phyloP scores from a whole-genome alignment of 148 eudicot species.

The Polygonum aviculare region DNA sequence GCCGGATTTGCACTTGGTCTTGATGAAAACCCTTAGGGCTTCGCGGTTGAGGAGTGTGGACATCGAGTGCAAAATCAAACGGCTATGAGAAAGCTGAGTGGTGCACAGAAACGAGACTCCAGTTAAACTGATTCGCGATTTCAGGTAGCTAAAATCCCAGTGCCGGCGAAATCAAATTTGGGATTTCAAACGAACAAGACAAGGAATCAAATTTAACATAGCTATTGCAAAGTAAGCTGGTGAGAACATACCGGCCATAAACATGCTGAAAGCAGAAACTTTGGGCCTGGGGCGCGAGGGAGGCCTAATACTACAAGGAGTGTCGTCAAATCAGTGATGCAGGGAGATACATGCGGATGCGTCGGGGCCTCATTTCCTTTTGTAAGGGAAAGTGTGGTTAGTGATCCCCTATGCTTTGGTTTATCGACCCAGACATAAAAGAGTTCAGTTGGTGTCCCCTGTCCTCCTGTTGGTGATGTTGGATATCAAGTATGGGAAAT shows the following conservation, averaged over 20 bases:
- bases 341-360: too few relatives aligned
- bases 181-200: not conserved
- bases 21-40: slow-evolving; percentile 15
- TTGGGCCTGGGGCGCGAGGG: too few relatives aligned
- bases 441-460: too few relatives aligned
- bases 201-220: not conserved
- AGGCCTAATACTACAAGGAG: too few relatives aligned
- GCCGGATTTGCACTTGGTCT: slow-evolving; percentile 19
- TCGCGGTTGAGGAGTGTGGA: slow-evolving; percentile 8
- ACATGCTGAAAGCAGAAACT: too few relatives aligned
- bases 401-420: too few relatives aligned
- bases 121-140: not conserved
- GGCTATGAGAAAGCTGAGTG: not conserved
- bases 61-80: slow-evolving; percentile 4
- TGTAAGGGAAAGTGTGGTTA: too few relatives aligned
- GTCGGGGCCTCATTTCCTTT: too few relatives aligned
- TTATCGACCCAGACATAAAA: too few relatives aligned
- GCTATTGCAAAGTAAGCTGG: not conserved
- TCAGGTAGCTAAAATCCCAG: not conserved
- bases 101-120: not conserved
- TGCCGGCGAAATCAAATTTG: not conserved
- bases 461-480: too few relatives aligned
- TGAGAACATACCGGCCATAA: not conserved
- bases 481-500: too few relatives aligned
- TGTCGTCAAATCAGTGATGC: too few relatives aligned